These are phyloP conservation scores for Skeletonema potamos DNA, from an alignment of 108 stramenopile genomes.

Conservation along the genomic window DNA sequence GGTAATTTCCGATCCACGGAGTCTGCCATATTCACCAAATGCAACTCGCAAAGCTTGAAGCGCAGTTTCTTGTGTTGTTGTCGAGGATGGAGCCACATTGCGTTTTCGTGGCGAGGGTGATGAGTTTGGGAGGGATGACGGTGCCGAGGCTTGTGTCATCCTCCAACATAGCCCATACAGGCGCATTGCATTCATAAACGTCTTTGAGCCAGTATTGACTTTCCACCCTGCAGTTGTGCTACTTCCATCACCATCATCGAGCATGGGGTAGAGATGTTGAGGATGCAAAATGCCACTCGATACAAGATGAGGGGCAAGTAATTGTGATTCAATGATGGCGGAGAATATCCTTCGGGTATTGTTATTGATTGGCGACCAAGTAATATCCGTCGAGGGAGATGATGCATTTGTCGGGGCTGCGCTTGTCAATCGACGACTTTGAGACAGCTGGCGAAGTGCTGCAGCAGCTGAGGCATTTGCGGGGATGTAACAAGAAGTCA, in stretches of 20 bases:
- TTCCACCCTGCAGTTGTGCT: constrained; percentile 2
- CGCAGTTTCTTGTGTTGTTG: constrained; percentile 32
- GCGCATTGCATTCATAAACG: constrained; percentile 37
- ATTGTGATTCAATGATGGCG: constrained; percentile 36
- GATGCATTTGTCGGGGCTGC: neutral
- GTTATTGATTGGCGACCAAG: constrained; percentile 7
- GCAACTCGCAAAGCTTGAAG: constrained; percentile 24
- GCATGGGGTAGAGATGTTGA: constrained; percentile 34
- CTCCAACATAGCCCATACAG: constrained; percentile 45
- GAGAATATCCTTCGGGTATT: constrained; percentile 33
- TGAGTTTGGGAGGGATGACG: neutral
- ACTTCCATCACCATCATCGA: constrained; percentile 30
- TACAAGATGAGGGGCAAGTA: constrained; percentile 25
- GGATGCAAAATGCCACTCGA: constrained; percentile 29
- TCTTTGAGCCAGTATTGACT: constrained; percentile 10
- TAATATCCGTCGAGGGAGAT: neutral
- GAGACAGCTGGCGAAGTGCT: constrained; percentile 24
- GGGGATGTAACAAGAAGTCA: constrained; percentile 36
- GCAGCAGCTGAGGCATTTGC: constrained; percentile 14
- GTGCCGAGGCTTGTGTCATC: constrained; percentile 20
- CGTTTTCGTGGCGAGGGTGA: neutral
- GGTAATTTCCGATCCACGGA: constrained; percentile 44
- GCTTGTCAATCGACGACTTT: constrained; percentile 1
- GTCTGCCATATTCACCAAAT: constrained; percentile 44
- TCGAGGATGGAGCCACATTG: neutral